phyloP scores from a whole-genome alignment of 495 filamentous ascomycete species.

The Penicillium goetzii region DNA sequence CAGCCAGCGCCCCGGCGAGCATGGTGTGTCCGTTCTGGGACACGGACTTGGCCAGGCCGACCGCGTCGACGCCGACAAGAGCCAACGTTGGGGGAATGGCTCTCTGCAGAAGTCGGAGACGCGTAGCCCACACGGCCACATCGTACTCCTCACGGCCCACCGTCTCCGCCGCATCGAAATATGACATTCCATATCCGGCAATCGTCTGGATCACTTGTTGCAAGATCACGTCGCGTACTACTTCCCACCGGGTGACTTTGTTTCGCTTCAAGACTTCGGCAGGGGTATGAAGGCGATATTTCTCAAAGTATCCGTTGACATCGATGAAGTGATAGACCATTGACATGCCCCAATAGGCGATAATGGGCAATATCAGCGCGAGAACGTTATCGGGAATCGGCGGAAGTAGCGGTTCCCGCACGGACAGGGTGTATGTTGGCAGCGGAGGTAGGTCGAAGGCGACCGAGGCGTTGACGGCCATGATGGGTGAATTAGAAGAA shows the following conservation, averaged over 20 bases:
- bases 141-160: conserved; percentile 80
- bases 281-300: conserved; percentile 91
- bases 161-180: conserved; percentile 66
- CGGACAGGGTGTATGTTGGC: conserved; percentile 68
- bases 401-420: conserved; percentile 70
- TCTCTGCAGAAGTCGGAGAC: conserved; percentile 71
- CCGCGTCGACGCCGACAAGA: conserved; percentile 47
- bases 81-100: conserved; percentile 62
- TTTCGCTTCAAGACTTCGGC: conserved; percentile 86
- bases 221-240: conserved; percentile 82
- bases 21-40: conserved; percentile 57
- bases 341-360: conserved; percentile 89
- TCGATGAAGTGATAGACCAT: conserved; percentile 86
- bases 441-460: conserved; percentile 70
- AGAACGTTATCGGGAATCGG: conserved; percentile 81
- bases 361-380: conserved; percentile 71
- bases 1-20: conserved; percentile 69
- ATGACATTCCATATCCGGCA: conserved; percentile 61
- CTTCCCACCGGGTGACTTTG: conserved; percentile 78
- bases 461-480: conserved; percentile 48
- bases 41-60: conserved; percentile 40
- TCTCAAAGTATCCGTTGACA: conserved; percentile 75
- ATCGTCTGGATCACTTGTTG: conserved; percentile 87
- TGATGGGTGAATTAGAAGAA: conserved; percentile 23
- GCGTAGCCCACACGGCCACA: conserved; percentile 77